A percentile compares a stretch with the other conserved stretches of the same genome.
phyloP scores from a whole-genome alignment of 1,139 yeast species.

The Saccharomyces hybrid region DNA sequence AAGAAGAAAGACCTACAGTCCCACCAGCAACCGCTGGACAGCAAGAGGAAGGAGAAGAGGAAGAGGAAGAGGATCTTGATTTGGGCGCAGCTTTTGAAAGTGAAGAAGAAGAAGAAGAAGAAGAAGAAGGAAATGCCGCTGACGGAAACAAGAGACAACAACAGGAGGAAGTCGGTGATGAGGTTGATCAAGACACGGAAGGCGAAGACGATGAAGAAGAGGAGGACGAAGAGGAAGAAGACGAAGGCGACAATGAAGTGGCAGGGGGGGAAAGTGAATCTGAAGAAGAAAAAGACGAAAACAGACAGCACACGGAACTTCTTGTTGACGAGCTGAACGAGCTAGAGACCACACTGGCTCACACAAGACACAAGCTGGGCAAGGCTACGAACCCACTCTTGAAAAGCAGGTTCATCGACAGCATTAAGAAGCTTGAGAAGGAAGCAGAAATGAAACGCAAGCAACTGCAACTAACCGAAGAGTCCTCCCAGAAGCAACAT shows the following conservation, averaged over 20 bases:
- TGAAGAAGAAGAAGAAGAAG: conserved; percentile 31
- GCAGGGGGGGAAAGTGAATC: conserved; percentile 35
- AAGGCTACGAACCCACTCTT: conserved; percentile 82
- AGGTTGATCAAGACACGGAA: conserved; percentile 33
- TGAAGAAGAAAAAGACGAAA: conserved; percentile 32
- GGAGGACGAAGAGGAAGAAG: conserved; percentile 28
- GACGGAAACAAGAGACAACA: conserved; percentile 16
- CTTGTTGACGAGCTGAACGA: conserved; percentile 81
- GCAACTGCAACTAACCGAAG: conserved; percentile 39
- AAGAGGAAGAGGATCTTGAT: conserved; percentile 36
- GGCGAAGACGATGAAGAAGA: conserved; percentile 35
- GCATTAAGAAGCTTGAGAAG: conserved; percentile 66
- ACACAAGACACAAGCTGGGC: conserved; percentile 64
- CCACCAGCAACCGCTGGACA: conserved; percentile 10
- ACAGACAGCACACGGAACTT: conserved; percentile 62
- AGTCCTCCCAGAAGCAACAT: conserved; percentile 32
- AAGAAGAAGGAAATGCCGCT: conserved; percentile 19
- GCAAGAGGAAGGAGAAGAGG: conserved; percentile 16
- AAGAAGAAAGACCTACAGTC: conserved; percentile 6
- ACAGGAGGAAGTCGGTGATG: conserved; percentile 21
- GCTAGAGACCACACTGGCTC: conserved; percentile 67
- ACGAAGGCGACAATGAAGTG: conserved; percentile 47
- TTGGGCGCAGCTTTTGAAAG: conserved; percentile 35
- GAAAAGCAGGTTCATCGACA: conserved; percentile 79
- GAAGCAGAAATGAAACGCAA: conserved; percentile 78